A percentile compares a stretch with the other conserved stretches of the same genome.
These are phyloP conservation scores for Zymoseptoria pseudotritici DNA, from an alignment of 2,329 filamentous ascomycete genomes.

Conservation along the genomic window DNA sequence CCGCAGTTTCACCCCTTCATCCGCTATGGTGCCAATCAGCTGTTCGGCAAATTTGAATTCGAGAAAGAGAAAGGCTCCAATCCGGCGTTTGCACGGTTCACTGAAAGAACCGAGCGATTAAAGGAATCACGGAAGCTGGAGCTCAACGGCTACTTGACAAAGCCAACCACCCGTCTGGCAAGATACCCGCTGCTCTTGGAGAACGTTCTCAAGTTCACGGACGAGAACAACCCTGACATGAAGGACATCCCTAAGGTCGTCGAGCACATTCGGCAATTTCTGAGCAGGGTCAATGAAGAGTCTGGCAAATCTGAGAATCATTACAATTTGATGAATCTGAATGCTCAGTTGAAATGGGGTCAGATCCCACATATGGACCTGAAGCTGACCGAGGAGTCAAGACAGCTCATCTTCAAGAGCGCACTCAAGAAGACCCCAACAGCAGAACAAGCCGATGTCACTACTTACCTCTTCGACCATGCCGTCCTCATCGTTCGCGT, in stretches of 20 bases:
- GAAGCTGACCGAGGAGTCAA: constrained; percentile 86
- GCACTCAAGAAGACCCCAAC: constrained; percentile 86
- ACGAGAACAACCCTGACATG: constrained; percentile 81
- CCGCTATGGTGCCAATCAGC: constrained; percentile 86
- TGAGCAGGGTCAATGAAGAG: constrained; percentile 85
- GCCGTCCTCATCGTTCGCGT: constrained; percentile 84
- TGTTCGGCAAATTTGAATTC: constrained; percentile 96
- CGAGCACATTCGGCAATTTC: constrained; percentile 74
- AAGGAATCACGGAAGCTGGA: constrained; percentile 97
- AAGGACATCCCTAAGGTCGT: constrained; percentile 88
- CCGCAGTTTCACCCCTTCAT: constrained; percentile 95
- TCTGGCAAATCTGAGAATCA: constrained; percentile 96
- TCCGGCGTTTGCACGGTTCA: constrained; percentile 76
- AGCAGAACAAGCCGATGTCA: constrained; percentile 74
- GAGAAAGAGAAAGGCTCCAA: constrained; percentile 91
- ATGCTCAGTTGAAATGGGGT: constrained; percentile 84
- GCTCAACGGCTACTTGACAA: constrained; percentile 94
- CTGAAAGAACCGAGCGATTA: constrained; percentile 90
- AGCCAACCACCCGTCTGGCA: constrained; percentile 89
- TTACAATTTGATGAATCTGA: constrained; percentile 87
- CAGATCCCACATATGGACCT: constrained; percentile 87
- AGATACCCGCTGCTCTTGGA: constrained; percentile 89
- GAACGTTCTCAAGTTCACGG: constrained; percentile 84
- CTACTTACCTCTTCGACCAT: constrained; percentile 93
- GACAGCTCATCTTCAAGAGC: constrained; percentile 90